Percentiles rank a stretch among this genome's conserved stretches.
Evolutionary conservation across 2,329 filamentous ascomycete genomes (phyloP).

Genomic region (Aquanectria penicillioides): DNA sequence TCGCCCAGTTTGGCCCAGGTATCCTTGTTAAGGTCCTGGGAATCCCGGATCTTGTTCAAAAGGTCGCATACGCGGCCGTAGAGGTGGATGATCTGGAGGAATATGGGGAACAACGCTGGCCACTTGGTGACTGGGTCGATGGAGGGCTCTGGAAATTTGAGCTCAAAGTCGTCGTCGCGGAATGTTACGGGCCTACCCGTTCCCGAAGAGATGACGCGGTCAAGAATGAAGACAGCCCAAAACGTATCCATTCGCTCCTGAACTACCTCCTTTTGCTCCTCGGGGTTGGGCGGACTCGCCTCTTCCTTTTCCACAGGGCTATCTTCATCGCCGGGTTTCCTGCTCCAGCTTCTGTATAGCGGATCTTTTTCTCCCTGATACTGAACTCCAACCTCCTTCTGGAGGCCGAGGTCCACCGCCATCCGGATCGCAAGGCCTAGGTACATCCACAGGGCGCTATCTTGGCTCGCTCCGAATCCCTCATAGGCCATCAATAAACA

Average conservation of each 20-base stretch:
- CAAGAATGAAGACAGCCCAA: constrained; percentile 89
- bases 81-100: constrained; percentile 86
- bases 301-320: constrained; percentile 54
- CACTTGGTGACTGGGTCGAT: constrained; percentile 69
- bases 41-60: constrained; percentile 81
- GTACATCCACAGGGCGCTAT: constrained; percentile 95
- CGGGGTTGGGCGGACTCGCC: constrained; percentile 52
- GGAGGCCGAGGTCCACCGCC: constrained; percentile 82
- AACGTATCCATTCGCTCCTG: constrained; percentile 88
- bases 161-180: constrained; percentile 85
- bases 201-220: constrained; percentile 87
- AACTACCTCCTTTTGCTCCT: constrained; percentile 74
- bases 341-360: constrained; percentile 58
- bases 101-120: constrained; percentile 81
- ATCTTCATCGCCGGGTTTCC: constrained; percentile 46
- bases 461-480: constrained; percentile 87
- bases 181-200: constrained; percentile 87
- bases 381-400: constrained; percentile 80
- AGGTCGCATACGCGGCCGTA: constrained; percentile 88
- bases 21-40: constrained; percentile 78
- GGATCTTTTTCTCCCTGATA: constrained; percentile 65
- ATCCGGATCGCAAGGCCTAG: constrained; percentile 87
- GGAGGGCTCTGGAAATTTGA: constrained; percentile 69
- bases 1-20: constrained; percentile 75
- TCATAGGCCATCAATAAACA: constrained; percentile 88